These are phyloP conservation scores for Halenospora varia DNA, from an alignment of 495 filamentous ascomycete species.

Conservation along the genomic window DNA sequence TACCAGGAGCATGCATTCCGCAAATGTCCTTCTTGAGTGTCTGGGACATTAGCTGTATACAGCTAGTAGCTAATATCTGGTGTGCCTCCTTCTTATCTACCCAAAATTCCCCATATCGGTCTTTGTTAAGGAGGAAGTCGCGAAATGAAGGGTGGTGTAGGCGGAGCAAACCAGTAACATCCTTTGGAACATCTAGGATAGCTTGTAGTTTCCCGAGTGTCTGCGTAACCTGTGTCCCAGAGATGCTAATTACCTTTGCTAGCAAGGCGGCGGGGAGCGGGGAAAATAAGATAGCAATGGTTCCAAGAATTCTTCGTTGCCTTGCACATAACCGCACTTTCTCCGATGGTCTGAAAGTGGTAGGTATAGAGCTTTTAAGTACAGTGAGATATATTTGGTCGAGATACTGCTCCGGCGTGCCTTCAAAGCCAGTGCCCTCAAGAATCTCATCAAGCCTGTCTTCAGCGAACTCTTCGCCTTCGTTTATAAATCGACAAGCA, in stretches of 20 bases:
- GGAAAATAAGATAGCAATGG: background rate
- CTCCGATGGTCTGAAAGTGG: background rate
- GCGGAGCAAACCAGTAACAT: slow-evolving; percentile 26
- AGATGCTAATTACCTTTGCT: background rate
- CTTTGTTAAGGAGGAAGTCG: slow-evolving; percentile 42
- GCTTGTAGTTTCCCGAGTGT: slow-evolving; percentile 28
- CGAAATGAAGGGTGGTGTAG: slow-evolving; percentile 46
- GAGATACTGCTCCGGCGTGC: background rate
- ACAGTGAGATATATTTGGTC: slow-evolving; percentile 7
- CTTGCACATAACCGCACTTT: background rate
- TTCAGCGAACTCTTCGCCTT: background rate
- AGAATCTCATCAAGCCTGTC: background rate
- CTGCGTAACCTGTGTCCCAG: slow-evolving; percentile 8
- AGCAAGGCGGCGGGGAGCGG: background rate
- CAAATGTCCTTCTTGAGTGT: slow-evolving; percentile 37
- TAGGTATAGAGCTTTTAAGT: background rate
- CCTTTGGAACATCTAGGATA: slow-evolving; percentile 31
- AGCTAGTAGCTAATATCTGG: slow-evolving; percentile 28
- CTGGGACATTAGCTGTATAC: slow-evolving; percentile 31
- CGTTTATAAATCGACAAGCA: slow-evolving; percentile 8
- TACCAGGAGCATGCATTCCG: slow-evolving; percentile 25
- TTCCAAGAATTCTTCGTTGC: background rate
- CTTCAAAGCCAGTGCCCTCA: background rate
- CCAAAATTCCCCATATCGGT: slow-evolving; percentile 32
- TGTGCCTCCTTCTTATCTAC: slow-evolving; percentile 35